Percentiles rank a stretch among this genome's conserved stretches.
phyloP scores from a whole-genome alignment of 2,329 filamentous ascomycete species.

The Trichophyton benhamiae region DNA sequence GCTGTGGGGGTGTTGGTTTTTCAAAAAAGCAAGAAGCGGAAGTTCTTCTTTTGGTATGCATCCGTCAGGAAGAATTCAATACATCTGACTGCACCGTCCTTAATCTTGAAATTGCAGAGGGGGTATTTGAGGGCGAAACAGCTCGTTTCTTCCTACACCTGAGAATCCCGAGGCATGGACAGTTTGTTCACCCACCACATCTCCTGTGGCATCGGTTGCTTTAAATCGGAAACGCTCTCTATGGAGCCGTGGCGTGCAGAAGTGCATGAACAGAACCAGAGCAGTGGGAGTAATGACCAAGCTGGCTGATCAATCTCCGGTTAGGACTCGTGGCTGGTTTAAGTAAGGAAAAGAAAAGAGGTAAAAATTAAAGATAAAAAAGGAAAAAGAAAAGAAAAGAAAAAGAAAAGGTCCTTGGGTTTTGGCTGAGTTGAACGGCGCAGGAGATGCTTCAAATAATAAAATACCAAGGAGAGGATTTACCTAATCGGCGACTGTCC shows the following conservation, averaged over 20 bases:
- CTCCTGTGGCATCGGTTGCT: neutral
- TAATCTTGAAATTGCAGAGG: neutral
- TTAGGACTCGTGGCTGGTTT: neutral
- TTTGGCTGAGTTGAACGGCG: neutral
- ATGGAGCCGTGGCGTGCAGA: conserved; percentile 1
- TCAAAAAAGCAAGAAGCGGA: neutral
- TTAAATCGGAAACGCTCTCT: neutral
- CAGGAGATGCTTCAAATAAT: neutral
- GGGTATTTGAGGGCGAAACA: neutral
- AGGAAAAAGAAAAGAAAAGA: neutral
- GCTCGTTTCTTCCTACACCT: neutral
- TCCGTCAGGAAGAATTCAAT: neutral
- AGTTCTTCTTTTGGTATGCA: neutral
- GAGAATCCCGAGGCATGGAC: neutral
- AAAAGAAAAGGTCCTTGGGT: neutral
- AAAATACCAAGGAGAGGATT: neutral
- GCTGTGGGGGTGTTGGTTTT: neutral
- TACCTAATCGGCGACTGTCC: neutral
- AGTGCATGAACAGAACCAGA: neutral
- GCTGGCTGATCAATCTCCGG: neutral
- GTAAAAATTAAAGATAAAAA: neutral
- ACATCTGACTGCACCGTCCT: neutral
- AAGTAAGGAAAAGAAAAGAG: neutral
- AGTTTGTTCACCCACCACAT: neutral
- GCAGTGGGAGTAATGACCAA: neutral